Evolutionary conservation across 495 filamentous ascomycete species (phyloP).

Genomic region (Thozetella sp.): DNA sequence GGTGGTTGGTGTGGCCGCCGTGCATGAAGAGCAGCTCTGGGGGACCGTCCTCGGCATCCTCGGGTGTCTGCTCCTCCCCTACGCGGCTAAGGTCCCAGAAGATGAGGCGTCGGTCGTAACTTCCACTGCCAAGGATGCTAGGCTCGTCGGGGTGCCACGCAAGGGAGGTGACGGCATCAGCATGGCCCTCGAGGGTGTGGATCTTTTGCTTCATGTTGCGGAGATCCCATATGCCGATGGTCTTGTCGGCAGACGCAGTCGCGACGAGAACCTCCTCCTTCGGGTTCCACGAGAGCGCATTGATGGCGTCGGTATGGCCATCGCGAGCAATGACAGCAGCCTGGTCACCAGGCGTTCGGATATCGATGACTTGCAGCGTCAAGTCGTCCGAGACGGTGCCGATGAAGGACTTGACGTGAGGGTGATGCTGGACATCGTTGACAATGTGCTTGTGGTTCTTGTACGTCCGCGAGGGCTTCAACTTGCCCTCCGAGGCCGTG

Average conservation of each 20-base stretch:
- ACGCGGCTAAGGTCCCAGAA: slow-evolving; percentile 94
- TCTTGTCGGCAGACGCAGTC: slow-evolving; percentile 92
- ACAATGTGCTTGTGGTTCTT: slow-evolving; percentile 89
- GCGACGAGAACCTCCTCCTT: slow-evolving; percentile 83
- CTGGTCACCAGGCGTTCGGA: slow-evolving; percentile 63
- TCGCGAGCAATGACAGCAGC: slow-evolving; percentile 66
- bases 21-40: slow-evolving; percentile 99
- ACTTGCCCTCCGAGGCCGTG: slow-evolving; percentile 62
- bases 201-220: slow-evolving; percentile 84
- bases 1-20: slow-evolving; percentile 93
- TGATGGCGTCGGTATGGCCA: slow-evolving; percentile 88
- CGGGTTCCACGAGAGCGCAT: slow-evolving; percentile 91
- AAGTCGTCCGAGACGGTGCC: slow-evolving; percentile 95
- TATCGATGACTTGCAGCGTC: slow-evolving; percentile 88
- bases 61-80: slow-evolving; percentile 91
- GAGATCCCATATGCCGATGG: slow-evolving; percentile 93
- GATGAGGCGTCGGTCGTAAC: slow-evolving; percentile 89
- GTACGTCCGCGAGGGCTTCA: slow-evolving; percentile 73
- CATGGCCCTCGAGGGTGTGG: slow-evolving; percentile 83
- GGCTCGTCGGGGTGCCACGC: slow-evolving; percentile 92
- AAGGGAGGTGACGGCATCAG: slow-evolving; percentile 84
- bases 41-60: slow-evolving; percentile 95
- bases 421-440: slow-evolving; percentile 96
- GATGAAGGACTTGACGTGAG: slow-evolving; percentile 76
- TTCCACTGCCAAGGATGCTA: slow-evolving; percentile 83